Evolutionary conservation across 345 rosid genomes (phyloP).

Genomic region (Citrus mangshanensis): DNA sequence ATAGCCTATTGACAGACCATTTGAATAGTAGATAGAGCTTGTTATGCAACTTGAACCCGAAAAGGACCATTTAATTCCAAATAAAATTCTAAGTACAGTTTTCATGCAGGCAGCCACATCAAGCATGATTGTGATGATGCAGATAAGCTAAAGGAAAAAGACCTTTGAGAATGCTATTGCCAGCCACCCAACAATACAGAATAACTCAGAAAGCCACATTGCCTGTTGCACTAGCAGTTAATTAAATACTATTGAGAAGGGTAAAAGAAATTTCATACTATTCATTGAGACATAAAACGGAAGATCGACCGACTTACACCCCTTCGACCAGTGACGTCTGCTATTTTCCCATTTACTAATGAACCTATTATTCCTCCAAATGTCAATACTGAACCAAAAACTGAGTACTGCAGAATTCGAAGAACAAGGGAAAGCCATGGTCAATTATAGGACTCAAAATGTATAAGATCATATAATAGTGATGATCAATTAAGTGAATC

Average conservation of each 20-base stretch:
- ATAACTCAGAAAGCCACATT: neutral
- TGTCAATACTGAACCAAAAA: constrained; percentile 34
- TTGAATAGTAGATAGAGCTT: neutral
- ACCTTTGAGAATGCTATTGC: neutral
- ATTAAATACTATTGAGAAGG: neutral
- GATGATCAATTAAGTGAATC: neutral
- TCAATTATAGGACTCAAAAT: neutral
- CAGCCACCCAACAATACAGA: neutral
- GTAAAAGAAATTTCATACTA: neutral
- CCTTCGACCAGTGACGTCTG: constrained; percentile 2
- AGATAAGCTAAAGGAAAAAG: neutral
- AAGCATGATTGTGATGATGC: neutral
- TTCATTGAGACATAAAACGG: no score
- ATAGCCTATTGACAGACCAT: neutral
- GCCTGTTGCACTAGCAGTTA: neutral
- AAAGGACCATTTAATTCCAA: neutral
- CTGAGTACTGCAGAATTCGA: neutral
- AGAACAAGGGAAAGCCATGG: neutral
- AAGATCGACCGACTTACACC: neutral
- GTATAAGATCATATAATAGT: neutral
- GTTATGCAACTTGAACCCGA: neutral
- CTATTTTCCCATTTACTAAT: constrained; percentile 27
- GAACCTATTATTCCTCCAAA: constrained; percentile 35
- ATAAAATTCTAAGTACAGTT: neutral
- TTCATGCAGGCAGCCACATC: neutral